phyloP scores from a whole-genome alignment of 1,284 basidiomycete genomes.

The Cerrena zonata region DNA sequence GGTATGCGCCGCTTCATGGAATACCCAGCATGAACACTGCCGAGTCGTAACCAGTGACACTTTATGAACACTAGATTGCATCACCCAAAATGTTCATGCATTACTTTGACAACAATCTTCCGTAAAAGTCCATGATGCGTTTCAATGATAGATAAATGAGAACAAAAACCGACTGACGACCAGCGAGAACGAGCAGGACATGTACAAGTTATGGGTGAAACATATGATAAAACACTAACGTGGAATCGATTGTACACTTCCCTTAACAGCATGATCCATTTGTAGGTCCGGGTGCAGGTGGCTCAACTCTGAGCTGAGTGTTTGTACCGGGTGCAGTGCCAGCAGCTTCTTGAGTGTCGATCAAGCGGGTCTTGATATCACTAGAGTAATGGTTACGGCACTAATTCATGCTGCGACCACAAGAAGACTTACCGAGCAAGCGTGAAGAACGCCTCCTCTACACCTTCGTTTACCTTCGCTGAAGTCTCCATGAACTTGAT shows the following conservation, averaged over 20 bases:
- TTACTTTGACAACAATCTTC: too few species aligned
- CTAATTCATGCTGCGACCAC: too few species aligned
- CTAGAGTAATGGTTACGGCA: conserved; percentile 40
- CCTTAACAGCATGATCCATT: conserved; percentile 55
- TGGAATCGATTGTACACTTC: conserved; percentile 11
- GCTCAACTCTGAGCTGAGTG: conserved; percentile 58
- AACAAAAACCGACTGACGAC: conserved; percentile 2
- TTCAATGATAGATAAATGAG: neutral
- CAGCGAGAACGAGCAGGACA: neutral
- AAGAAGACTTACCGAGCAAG: conserved; percentile 79
- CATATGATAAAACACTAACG: conserved; percentile 3
- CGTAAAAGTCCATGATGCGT: neutral
- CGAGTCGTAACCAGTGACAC: too few species aligned
- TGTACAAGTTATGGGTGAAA: conserved; percentile 5
- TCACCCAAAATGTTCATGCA: too few species aligned
- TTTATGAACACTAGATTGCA: too few species aligned
- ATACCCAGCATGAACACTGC: too few species aligned
- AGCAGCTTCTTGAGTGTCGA: conserved; percentile 85
- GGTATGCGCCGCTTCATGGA: too few species aligned
- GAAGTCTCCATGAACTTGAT: conserved; percentile 97
- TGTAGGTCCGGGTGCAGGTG: conserved; percentile 42
- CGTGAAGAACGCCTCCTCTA: conserved; percentile 98
- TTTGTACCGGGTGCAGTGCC: conserved; percentile 38
- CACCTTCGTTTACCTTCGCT: conserved; percentile 95
- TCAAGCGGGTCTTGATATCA: conserved; percentile 94